Conservation (phyloP, 805 yeast genomes). For the Candida ascalaphidarum region DNA sequence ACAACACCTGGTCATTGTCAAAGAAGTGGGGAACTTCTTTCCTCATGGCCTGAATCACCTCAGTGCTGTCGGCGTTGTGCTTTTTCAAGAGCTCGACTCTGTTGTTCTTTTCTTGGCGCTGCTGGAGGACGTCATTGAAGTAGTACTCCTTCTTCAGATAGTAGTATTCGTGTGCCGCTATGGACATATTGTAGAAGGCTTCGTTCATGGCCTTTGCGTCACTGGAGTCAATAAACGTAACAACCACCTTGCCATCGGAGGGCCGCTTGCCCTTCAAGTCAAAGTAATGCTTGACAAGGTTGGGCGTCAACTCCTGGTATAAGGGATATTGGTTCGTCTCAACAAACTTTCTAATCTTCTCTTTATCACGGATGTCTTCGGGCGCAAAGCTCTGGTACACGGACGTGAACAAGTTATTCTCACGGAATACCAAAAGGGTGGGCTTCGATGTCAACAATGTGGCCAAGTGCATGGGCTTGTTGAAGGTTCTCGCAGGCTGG, state of each 20-base stretch:
- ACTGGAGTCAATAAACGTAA: conserved; percentile 38
- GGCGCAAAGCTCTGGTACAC: conserved; percentile 57
- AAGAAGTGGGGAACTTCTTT: conserved; percentile 41
- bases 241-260: conserved; percentile 36
- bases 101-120: conserved; percentile 29
- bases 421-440: conserved; percentile 52
- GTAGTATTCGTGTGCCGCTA: conserved; percentile 42
- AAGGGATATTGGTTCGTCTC: conserved; percentile 41
- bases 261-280: conserved; percentile 8
- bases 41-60: conserved; percentile 41
- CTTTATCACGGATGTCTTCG: conserved; percentile 48
- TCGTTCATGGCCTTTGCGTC: conserved; percentile 22
- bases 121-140: conserved; percentile 19
- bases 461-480: conserved; percentile 40
- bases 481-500: conserved; percentile 23
- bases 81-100: conserved; percentile 36
- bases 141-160: conserved; percentile 32
- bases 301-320: conserved; percentile 42
- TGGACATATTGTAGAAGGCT: conserved; percentile 30
- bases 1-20: conserved; percentile 31
- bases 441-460: conserved; percentile 54
- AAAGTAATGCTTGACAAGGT: conserved; percentile 27
- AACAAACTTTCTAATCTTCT: conserved; percentile 43
- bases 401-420: conserved; percentile 41
- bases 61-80: conserved; percentile 31